A percentile compares a stretch with the other conserved stretches of the same genome.
phyloP scores from a whole-genome alignment of 2,329 filamentous ascomycete genomes.

The Calonectria multiphialidica region DNA sequence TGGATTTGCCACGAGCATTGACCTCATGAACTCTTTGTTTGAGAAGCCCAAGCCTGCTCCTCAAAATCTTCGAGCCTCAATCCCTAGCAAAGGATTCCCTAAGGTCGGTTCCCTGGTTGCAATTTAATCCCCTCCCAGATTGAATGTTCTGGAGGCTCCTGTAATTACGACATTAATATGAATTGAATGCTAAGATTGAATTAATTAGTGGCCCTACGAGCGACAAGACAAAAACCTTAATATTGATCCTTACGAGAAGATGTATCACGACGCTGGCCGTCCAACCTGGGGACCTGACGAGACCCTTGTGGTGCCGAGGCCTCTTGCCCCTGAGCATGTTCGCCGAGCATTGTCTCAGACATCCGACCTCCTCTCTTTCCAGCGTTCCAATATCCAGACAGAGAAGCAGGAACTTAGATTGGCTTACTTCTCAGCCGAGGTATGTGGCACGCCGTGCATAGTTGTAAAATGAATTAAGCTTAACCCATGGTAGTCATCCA shows the following conservation, averaged over 20 bases:
- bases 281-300: conserved; percentile 84
- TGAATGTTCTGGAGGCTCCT: conserved; percentile 42
- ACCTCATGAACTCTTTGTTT: conserved; percentile 96
- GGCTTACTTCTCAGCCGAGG: conserved; percentile 71
- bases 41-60: conserved; percentile 74
- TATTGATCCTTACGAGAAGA: conserved; percentile 73
- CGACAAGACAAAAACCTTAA: conserved; percentile 79
- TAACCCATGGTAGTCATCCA: conserved; percentile 60
- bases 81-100: conserved; percentile 75
- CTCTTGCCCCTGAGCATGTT: conserved; percentile 53
- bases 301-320: conserved; percentile 71
- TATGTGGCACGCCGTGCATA: conserved; percentile 40
- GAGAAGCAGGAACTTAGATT: conserved; percentile 74
- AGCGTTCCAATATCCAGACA: conserved; percentile 66
- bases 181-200: conserved; percentile 60
- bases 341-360: conserved; percentile 43
- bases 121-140: conserved; percentile 47
- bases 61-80: conserved; percentile 64
- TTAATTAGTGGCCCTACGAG: conserved; percentile 85
- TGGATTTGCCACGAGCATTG: conserved; percentile 89
- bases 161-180: conserved; percentile 49
- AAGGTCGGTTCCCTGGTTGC: conserved; percentile 82
- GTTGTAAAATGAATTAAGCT: neutral
- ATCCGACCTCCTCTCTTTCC: conserved; percentile 48
- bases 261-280: conserved; percentile 80